Evolutionary conservation across 2,329 filamentous ascomycete species (phyloP), one percentile per base, ranked within the genome.

Genomic region (Chalaropsis ovoidea): DNA sequence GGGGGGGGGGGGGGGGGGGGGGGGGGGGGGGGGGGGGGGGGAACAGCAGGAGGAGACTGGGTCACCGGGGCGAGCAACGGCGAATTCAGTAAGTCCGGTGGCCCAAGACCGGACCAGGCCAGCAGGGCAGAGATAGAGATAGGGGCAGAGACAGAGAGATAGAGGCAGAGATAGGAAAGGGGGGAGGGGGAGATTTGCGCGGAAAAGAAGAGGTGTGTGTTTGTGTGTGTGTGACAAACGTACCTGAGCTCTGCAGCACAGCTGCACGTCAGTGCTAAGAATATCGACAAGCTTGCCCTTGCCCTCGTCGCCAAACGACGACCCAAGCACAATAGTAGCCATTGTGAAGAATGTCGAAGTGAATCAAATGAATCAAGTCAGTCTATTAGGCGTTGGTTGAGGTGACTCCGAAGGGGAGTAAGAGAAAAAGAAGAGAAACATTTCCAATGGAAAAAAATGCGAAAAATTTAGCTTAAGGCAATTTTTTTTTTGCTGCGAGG

Each of bases 211-310:
- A 13, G 15, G 52, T 15, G 22, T 5, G 52, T 27, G 27, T 17
- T 11, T 56, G 52, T 31, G 27, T 31, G 22, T 35, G 52, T 56
- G 27, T 56, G 43, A 62, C 27, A 41, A 43, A 56, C 64, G 22
- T 65, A 68, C 64, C 64, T 66, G 67, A 63, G 64, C 67, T 63
- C 66, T 65, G 66, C 66, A 67, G 66, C 66, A 67, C 63, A 67
- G 66, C 66, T 67, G 66, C 63, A 67, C 66, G 52, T 67, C 66
- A 63, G 58, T 61, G 60, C 63, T 63, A 15, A 68, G 64, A 62
- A 68, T 65, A 62, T 65, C 63, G 56, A 62, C 60, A 66, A 68
- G 64, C 61, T 68, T 65, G 52, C 67, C 67, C 67, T 67, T 67
- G 66, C 66, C 66, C 60, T 67, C 66, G 45, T 67, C 66, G 66